Evolutionary conservation across 2,329 filamentous ascomycete genomes (phyloP).

Genomic region (Elsinoe necatrix): DNA sequence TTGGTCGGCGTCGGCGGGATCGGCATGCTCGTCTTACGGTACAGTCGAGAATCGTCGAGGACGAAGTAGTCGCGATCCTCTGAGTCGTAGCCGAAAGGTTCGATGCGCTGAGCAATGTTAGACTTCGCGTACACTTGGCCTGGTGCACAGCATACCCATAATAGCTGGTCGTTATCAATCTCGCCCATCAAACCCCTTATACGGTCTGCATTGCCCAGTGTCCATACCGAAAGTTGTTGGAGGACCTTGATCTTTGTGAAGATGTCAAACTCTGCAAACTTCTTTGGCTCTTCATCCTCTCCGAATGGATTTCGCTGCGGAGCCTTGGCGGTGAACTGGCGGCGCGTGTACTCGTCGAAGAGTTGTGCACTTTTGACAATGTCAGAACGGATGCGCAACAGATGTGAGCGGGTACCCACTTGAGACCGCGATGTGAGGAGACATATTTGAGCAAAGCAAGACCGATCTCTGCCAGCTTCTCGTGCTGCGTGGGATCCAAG

Average conservation of each 20-base stretch:
- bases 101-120: slow-evolving; percentile 47
- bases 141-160: slow-evolving; percentile 58
- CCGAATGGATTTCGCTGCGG: slow-evolving; percentile 79
- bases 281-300: slow-evolving; percentile 59
- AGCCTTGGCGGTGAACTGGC: slow-evolving; percentile 77
- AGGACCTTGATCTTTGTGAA: slow-evolving; percentile 75
- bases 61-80: slow-evolving; percentile 83
- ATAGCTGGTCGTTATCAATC: slow-evolving; percentile 68
- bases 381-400: not conserved
- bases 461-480: slow-evolving; percentile 69
- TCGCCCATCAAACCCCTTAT: slow-evolving; percentile 81
- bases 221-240: slow-evolving; percentile 83
- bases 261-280: slow-evolving; percentile 73
- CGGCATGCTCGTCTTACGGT: slow-evolving; percentile 72
- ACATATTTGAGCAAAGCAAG: slow-evolving; percentile 84
- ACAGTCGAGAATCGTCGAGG: slow-evolving; percentile 87
- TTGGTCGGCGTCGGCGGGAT: slow-evolving; percentile 46
- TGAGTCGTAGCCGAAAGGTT: slow-evolving; percentile 79
- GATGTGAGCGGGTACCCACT: slow-evolving; percentile 49
- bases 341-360: slow-evolving; percentile 86
- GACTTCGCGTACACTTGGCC: slow-evolving; percentile 19
- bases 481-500: slow-evolving; percentile 64
- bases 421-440: slow-evolving; percentile 85
- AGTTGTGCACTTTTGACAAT: slow-evolving; percentile 57
- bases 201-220: slow-evolving; percentile 76